These are phyloP conservation scores for Ensete glaucum DNA, from an alignment of 176 grass and related monocot species.

Conservation along the genomic window DNA sequence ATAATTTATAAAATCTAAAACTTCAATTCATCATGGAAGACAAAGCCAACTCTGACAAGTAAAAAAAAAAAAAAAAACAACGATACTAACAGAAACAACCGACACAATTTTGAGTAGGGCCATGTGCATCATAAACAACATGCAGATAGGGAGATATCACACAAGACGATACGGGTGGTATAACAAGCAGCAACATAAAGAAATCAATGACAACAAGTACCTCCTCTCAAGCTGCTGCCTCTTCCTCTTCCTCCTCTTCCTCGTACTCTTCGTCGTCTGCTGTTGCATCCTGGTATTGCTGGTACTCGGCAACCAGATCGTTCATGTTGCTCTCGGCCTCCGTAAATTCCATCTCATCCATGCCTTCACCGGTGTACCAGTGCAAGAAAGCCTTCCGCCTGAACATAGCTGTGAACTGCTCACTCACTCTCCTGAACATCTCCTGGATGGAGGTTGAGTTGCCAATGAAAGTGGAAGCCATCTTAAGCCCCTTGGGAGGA, in stretches of 20 bases:
- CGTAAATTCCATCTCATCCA: slow-evolving; percentile 6
- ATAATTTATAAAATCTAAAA: too few relatives aligned
- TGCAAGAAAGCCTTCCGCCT: slow-evolving; percentile 13
- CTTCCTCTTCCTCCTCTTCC: slow-evolving; percentile 32
- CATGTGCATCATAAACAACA: not conserved
- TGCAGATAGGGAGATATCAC: not conserved
- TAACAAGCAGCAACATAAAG: too few relatives aligned
- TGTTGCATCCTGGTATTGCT: slow-evolving; percentile 57
- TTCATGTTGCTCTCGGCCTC: slow-evolving; percentile 24
- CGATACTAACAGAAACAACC: not conserved
- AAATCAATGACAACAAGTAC: too few relatives aligned
- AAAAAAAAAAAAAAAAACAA: not conserved
- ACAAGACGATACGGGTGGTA: not conserved
- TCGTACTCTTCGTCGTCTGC: slow-evolving; percentile 33
- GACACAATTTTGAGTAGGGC: not conserved
- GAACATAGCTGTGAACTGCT: slow-evolving; percentile 10
- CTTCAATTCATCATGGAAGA: too few relatives aligned
- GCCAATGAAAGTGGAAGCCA: slow-evolving; percentile 9
- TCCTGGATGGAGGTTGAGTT: slow-evolving; percentile 11
- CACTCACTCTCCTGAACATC: slow-evolving; percentile 7
- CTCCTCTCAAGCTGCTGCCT: not conserved
- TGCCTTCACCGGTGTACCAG: slow-evolving; percentile 5
- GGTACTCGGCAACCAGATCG: slow-evolving; percentile 54
- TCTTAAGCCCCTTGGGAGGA: slow-evolving; percentile 1
- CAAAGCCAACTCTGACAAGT: not conserved